These are phyloP conservation scores for Astrocystis sublimbata DNA, from an alignment of 495 filamentous ascomycete genomes.

Conservation along the genomic window DNA sequence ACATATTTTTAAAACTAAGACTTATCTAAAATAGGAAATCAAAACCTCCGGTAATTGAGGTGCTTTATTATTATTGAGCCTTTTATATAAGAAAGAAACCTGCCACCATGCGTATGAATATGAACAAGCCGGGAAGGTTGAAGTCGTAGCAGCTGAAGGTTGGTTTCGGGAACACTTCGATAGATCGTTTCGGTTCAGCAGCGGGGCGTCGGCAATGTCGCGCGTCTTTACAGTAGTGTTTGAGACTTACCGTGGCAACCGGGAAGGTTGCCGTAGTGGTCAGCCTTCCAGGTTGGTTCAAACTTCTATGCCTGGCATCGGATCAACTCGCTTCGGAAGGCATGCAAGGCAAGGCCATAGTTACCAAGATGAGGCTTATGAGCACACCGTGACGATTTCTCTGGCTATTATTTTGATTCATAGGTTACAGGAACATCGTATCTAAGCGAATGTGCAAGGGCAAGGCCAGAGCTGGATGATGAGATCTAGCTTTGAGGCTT, in stretches of 20 bases:
- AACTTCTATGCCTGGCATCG: background rate
- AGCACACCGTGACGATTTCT: background rate
- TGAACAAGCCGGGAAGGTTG: background rate
- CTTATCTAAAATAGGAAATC: too few relatives aligned
- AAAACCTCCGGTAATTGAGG: too few relatives aligned
- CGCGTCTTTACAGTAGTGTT: conserved; percentile 17
- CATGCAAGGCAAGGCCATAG: background rate
- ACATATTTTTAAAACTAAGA: too few relatives aligned
- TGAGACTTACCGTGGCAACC: conserved; percentile 2
- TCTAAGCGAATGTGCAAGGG: background rate
- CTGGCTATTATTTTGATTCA: background rate
- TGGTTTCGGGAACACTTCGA: conserved; percentile 17
- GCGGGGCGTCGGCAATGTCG: conserved; percentile 12
- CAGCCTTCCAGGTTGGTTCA: background rate
- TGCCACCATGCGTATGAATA: background rate
- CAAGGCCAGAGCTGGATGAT: background rate
- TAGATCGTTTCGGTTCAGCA: conserved; percentile 21
- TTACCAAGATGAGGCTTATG: background rate
- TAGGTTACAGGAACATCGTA: background rate
- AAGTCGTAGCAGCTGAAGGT: background rate
- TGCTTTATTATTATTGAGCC: too few relatives aligned
- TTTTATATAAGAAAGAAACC: background rate
- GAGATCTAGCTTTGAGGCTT: background rate
- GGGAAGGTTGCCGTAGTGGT: background rate
- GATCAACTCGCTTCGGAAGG: background rate